These are phyloP conservation scores for Leucoagaricus sp. DNA, from an alignment of 1,284 basidiomycete genomes.

Conservation along the genomic window DNA sequence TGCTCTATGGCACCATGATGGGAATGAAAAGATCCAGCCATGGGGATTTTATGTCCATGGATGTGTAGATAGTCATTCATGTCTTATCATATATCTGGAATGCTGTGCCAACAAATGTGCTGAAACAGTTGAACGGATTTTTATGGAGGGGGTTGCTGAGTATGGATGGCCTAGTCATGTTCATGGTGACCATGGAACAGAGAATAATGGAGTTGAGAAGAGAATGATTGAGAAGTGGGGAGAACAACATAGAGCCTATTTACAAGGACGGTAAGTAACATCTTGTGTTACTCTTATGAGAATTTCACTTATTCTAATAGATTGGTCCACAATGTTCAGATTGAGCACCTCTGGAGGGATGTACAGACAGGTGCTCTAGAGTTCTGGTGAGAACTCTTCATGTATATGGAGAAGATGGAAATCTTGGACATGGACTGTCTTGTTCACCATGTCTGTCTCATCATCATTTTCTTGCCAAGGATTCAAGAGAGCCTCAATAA, in stretches of 20 bases:
- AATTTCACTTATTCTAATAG: constrained; percentile 8
- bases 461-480: not conserved
- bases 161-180: constrained; percentile 21
- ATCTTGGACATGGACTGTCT: not conserved
- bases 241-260: constrained; percentile 15
- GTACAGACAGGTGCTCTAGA: constrained; percentile 15
- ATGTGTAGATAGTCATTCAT: constrained; percentile 21
- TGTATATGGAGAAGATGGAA: not conserved
- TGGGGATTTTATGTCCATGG: constrained; percentile 24
- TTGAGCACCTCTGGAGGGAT: constrained; percentile 21
- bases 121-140: constrained; percentile 16
- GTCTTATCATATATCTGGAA: constrained; percentile 17
- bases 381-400: constrained; percentile 5
- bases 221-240: constrained; percentile 18
- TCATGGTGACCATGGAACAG: constrained; percentile 22
- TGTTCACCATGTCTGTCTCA: not conserved
- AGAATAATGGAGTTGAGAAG: constrained; percentile 19
- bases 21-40: constrained; percentile 20
- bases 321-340: constrained; percentile 21
- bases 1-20: constrained; percentile 22
- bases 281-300: no score
- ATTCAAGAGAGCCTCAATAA: not conserved
- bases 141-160: constrained; percentile 13
- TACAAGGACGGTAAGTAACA: constrained; percentile 17
- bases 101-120: constrained; percentile 21